Evolutionary conservation across 768 basidiomycete species (phyloP), one percentile per base, ranked within the genome.

Genomic region (Suillus subalutaceus): DNA sequence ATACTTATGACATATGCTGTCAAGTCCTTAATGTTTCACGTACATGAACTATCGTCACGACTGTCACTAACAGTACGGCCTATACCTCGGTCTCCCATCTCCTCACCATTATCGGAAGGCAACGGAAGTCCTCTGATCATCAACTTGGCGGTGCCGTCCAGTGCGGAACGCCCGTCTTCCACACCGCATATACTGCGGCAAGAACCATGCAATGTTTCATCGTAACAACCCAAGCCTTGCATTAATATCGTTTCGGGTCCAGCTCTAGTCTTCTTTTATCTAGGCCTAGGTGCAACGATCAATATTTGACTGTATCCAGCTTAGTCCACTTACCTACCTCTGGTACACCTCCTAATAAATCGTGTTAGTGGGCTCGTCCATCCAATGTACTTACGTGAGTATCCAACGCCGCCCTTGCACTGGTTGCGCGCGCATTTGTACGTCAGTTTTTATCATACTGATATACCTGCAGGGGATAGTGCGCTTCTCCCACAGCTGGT

Each of bases 21-120:
- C 53, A 55, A 10, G 50, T 52, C 15, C 50, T 37, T 37, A 44
- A 52, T 55, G 53, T 32, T 32, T 55, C 52, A 52, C 50, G 50
- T 52, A 12, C 13, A 52, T 52, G 7, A 26, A 26, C 15, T 26
- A 26, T 7, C 50, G 26, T 15, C 23, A 52, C 50, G 50, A 15
- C 50, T 52, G 30, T 53, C 52, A 53, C 12, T 6, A 13, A 48
- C 12, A 26, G 26, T 23, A 48, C n/a, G 48, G 48, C 23, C 2
- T 23, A 50, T 12, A 50, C 48, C 23, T 15, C 23, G 48, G 48
- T 3, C 46, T n/a, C 10, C 1, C 35, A 35, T 4, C 46, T n/a
- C n/a, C n/a, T 48, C 20, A 46, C 8, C 43, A 44, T 13, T 23
- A n/a, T 12, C 26, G 52, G 53, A 32, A 7, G n/a, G 8, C 15